Conservation (phyloP, 371 early-diverging fungal species). For the Mortierella sp. region DNA sequence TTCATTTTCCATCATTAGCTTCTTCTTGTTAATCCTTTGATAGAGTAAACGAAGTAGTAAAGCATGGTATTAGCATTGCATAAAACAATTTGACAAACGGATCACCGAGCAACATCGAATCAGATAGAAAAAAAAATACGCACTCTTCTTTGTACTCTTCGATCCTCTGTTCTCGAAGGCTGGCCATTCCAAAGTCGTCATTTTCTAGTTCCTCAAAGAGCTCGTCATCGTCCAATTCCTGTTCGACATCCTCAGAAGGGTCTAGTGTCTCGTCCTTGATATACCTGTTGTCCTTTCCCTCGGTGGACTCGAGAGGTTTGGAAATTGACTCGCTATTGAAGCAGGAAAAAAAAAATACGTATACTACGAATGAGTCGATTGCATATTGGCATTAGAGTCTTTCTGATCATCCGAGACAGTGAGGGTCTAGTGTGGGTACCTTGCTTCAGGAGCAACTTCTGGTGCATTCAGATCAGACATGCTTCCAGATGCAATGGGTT, state of each 20-base stretch:
- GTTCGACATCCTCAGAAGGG: conserved; percentile 30
- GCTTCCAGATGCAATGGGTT: too few species aligned
- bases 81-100: conserved; percentile 5
- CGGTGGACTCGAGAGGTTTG: neutral
- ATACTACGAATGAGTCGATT: neutral
- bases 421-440: too few species aligned
- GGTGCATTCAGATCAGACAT: too few species aligned
- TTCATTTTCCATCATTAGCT: conserved; percentile 68
- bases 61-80: neutral
- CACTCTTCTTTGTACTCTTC: conserved; percentile 69
- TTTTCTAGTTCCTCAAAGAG: conserved; percentile 70
- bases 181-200: conserved; percentile 62
- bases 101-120: neutral
- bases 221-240: conserved; percentile 64
- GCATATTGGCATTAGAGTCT: neutral
- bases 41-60: neutral
- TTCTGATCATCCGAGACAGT: too few species aligned
- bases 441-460: too few species aligned
- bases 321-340: neutral
- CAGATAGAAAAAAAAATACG: conserved; percentile 5
- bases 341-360: neutral
- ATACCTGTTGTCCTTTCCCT: neutral
- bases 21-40: conserved; percentile 65
- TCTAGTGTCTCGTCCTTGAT: conserved; percentile 40
- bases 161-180: conserved; percentile 65